Percentiles rank a stretch among this genome's conserved stretches.
These are phyloP conservation scores for Graphilbum sp. DNA, from an alignment of 2,329 filamentous ascomycete species.

Conservation along the genomic window DNA sequence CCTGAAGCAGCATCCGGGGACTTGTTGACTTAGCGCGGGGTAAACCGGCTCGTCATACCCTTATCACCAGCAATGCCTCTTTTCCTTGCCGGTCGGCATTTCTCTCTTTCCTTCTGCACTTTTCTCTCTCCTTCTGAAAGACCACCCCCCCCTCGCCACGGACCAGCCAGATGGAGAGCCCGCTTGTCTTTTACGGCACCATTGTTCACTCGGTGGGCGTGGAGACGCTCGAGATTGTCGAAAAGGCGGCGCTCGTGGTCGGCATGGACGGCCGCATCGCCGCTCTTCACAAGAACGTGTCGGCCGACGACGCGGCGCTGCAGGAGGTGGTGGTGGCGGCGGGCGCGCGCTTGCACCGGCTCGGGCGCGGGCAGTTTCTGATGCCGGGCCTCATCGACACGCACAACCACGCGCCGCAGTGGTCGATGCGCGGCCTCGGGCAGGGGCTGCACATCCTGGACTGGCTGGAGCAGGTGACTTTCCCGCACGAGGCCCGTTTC, in stretches of 20 bases:
- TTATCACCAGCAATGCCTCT: too few relatives aligned
- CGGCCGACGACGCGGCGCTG: not conserved
- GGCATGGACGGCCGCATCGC: not conserved
- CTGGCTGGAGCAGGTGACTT: slow-evolving; percentile 49
- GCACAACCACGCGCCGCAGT: slow-evolving; percentile 50
- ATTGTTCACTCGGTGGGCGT: not conserved
- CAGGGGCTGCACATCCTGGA: slow-evolving; percentile 39
- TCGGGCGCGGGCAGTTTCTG: slow-evolving; percentile 30
- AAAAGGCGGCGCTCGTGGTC: not conserved
- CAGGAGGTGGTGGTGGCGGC: not conserved
- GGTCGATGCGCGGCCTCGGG: slow-evolving; percentile 29
- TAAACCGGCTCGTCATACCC: too few relatives aligned
- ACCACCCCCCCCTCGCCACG: too few relatives aligned
- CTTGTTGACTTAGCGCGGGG: too few relatives aligned
- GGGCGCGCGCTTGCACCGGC: slow-evolving; percentile 12
- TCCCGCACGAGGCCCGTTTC: slow-evolving; percentile 47
- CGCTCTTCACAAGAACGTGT: not conserved
- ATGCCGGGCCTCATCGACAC: slow-evolving; percentile 49
- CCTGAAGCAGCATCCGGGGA: too few relatives aligned
- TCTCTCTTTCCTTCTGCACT: slow-evolving; percentile 37
- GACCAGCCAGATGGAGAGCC: too few relatives aligned
- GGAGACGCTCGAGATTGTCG: not conserved
- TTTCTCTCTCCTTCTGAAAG: too few relatives aligned
- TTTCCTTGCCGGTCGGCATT: too few relatives aligned
- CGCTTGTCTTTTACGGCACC: slow-evolving; percentile 1